Evolutionary conservation across 257 asterid genomes (phyloP), one percentile per base, ranked within the genome.

Genomic region (Eucommia ulmoides): DNA sequence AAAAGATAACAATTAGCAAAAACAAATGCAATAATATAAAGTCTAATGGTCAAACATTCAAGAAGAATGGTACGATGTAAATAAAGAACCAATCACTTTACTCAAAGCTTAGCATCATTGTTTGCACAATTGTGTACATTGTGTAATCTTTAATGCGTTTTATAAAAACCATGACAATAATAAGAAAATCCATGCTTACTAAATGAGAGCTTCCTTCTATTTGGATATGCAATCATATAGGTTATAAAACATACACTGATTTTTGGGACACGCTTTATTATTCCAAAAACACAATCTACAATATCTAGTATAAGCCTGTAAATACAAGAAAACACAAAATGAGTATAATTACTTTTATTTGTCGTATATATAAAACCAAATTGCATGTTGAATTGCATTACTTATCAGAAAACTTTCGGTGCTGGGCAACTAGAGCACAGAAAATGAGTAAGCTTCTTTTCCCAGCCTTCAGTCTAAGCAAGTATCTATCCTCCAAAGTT

Each of bases 381-480:
- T 19, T 35, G 51, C 51, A 22, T 19, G 38, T 45, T 58, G 50
- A 45, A 26, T 45, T 50, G 23, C 26, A 55, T 58, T 71, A 71
- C 77, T 58, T 61, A 50, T 71, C 77, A 24, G 67, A 44, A 49
- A 71, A 65, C 63, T 71, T 71, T 53, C 67, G 65, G 12, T 71
- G 77, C 20, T 73, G 64, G 45, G 73, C 46, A 29, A 71, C 61
- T 24, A 71, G 46, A 24, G 61, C 66, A 54, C 73, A 71, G 62
- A 71, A 65, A 44, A 71, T 71, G 20, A 62, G 66, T 53, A 71
- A 67, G 63, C 65, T 53, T 65, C 77, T 63, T 70, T 71, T 71
- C 19, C 66, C 73, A 20, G 70, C 49, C 59, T 71, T 71, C 51
- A 55, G 52, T 46, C 67, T 55, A 59, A 58, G 59, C 17, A 24